Base-by-base conservation (phyloP, 306 rosid genomes). In the Prinsepia uniflora region DNA sequence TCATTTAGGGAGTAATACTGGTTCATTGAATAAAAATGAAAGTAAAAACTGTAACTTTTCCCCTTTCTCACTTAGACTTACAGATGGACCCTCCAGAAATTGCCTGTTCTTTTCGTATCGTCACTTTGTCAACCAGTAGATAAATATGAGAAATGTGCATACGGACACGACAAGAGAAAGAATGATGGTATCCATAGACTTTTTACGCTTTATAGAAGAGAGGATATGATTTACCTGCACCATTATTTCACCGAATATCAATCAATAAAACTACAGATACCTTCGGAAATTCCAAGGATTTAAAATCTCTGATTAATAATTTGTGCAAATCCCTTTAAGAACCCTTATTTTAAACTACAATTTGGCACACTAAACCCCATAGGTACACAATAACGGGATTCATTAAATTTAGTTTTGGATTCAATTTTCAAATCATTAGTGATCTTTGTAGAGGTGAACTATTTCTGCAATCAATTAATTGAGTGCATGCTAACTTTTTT, bases 121-220 rank as follows among this genome's bases (percentile, higher is more conserved):
- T 95, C 90, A 95, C 83, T 95, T 95, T 82, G 86, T 72, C 83
- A 89, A 68, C 99, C 99, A 95, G 83, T 95, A 91, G 81, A 89
- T 86, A 71, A 87, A 76, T 71, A 89, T 89, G 72, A 94, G 95
- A 86, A 89, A 89, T 67, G 87, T 91, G 89, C 99, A 95, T 48
- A 89, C 87, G 2, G 97, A 91, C 74, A 96, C 96, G 11, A 91
- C 91, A 4, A 91, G 92, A 6, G 96, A 86, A 53, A 91, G 95
- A 78, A 95, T 87, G 71, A 95, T 81, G 47, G 96, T 87, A 68
- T 95, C 99, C 97, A 87, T 79, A 0, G 96, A 95, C 83, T 95
- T 95, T 85, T 95, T 95, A 60, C 96, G 78, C 88, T 83, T 94
- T 71, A 94, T 91, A 8, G 97, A 76, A 1, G 89, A 79, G 22